Base-by-base conservation (phyloP, 2,329 filamentous ascomycete species). In the Alternaria triticina region DNA sequence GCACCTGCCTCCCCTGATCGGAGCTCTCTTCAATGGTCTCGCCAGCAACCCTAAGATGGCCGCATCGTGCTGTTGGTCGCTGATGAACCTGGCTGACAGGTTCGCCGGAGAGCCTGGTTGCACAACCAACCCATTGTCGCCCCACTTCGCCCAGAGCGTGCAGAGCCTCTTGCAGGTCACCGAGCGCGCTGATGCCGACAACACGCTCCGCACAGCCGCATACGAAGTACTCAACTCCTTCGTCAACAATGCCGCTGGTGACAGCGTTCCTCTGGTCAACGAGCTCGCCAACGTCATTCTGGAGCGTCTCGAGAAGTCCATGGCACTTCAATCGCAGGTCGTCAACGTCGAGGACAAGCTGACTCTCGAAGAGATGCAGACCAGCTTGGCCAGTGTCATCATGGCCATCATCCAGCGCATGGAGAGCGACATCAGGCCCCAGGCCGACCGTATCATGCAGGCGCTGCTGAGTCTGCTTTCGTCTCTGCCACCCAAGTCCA, bases 211-310 rank as follows among this genome's bases (percentile, higher is more conserved):
- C 71, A 98, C 95, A 62, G 96, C 96, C 57, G 93, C 96, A 9
- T 99, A 99, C 79, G 96, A 99, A 81, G 96, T 99, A 22, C 89
- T 99, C 62, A 97, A 96, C 82, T 90, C 94, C 1, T 99, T 98
- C 74, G 92, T 98, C 57, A 91, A 91, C 76, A 97, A 96, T 78
- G 89, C 95, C 58, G 96, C 94, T 23, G 90, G 91, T 63, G 94
- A 97, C 75, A 96, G 92, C 79, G 85, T 97, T 71, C 85, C 86
- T 50, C 86, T 94, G 64, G 89, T 99, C 74, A 94, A 91, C 25
- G 89, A 89, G 43, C 87, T 99, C 17, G 96, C 93, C 5, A 90
- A 93, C 63, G 91, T 98, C 59, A 91, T 97, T 69, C 88, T 99
- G 65, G 91, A 96, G 83, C 92, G 96, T 62, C 86, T 99, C 27